A percentile compares a stretch with the other conserved stretches of the same genome.
phyloP scores from a whole-genome alignment of 768 basidiomycete species.

The Rhizopogon rudus region DNA sequence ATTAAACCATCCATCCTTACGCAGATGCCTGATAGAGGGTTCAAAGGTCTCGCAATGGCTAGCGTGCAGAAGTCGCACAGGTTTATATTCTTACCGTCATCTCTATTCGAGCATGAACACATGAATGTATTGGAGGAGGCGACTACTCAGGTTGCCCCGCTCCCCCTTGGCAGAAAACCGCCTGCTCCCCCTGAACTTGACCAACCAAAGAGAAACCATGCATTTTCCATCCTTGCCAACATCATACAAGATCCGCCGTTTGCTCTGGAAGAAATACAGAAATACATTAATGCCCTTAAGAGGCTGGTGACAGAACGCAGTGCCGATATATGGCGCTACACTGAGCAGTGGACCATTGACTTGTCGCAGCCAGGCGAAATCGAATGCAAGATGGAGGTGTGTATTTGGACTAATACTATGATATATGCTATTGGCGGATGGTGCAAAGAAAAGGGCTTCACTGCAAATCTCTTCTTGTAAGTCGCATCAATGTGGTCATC shows the following conservation, averaged over 20 bases:
- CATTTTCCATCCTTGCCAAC: slow-evolving; percentile 23
- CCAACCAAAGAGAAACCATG: slow-evolving; percentile 16
- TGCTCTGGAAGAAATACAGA: background rate
- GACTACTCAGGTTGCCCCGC: slow-evolving; percentile 1
- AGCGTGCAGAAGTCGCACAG: slow-evolving; percentile 28
- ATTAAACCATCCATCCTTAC: no score
- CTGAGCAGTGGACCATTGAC: slow-evolving; percentile 40
- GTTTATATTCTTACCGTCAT: slow-evolving; percentile 24
- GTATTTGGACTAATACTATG: slow-evolving; percentile 49
- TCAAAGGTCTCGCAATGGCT: slow-evolving; percentile 19
- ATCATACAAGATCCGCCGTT: no score
- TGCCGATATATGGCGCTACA: slow-evolving; percentile 13
- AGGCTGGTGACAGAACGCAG: background rate
- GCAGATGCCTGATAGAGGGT: background rate
- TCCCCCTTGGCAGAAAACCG: slow-evolving; percentile 4
- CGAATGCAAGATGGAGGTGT: slow-evolving; percentile 56
- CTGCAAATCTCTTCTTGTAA: slow-evolving; percentile 47
- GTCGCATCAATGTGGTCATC: background rate
- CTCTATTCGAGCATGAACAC: slow-evolving; percentile 5
- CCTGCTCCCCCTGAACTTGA: background rate
- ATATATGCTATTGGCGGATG: slow-evolving; percentile 55
- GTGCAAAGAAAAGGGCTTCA: slow-evolving; percentile 44
- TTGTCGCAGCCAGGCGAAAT: slow-evolving; percentile 30
- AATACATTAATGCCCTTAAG: slow-evolving; percentile 17
- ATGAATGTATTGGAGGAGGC: slow-evolving; percentile 1